These are phyloP conservation scores for Casaregolazyma lundiana DNA, from an alignment of 1,139 yeast genomes.

Conservation along the genomic window DNA sequence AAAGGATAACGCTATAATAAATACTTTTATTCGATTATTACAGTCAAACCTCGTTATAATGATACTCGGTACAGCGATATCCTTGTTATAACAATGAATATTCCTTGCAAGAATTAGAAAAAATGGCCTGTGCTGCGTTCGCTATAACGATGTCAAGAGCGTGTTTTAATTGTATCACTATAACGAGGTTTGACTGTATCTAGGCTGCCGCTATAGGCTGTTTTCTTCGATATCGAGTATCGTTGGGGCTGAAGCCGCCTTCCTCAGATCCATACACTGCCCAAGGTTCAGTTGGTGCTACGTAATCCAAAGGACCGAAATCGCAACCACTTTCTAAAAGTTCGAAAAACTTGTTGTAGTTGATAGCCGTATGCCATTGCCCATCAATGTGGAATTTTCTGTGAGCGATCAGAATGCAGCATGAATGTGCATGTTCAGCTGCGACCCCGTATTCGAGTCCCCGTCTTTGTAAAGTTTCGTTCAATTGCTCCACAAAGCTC, in stretches of 20 bases:
- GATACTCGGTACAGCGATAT: too few relatives aligned
- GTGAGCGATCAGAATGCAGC: slow-evolving; percentile 84
- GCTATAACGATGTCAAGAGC: too few relatives aligned
- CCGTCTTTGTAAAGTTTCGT: slow-evolving; percentile 54
- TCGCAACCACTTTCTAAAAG: slow-evolving; percentile 50
- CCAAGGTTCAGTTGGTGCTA: slow-evolving; percentile 81
- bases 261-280: slow-evolving; percentile 81
- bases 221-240: slow-evolving; percentile 34
- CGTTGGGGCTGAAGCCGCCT: slow-evolving; percentile 90
- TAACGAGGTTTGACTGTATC: too few relatives aligned
- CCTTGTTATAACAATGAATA: too few relatives aligned
- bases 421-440: slow-evolving; percentile 94
- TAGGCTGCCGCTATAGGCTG: background rate
- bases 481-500: slow-evolving; percentile 60
- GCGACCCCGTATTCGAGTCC: slow-evolving; percentile 77
- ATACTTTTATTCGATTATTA: too few relatives aligned
- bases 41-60: too few relatives aligned
- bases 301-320: slow-evolving; percentile 77
- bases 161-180: too few relatives aligned
- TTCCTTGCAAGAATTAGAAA: too few relatives aligned
- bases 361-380: slow-evolving; percentile 86
- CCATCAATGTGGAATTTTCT: slow-evolving; percentile 63
- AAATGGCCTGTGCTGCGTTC: too few relatives aligned
- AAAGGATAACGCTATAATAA: too few relatives aligned
- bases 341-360: slow-evolving; percentile 72